These are phyloP conservation scores for Macrolepiota dolichaula DNA, from an alignment of 768 basidiomycete species.

Conservation along the genomic window DNA sequence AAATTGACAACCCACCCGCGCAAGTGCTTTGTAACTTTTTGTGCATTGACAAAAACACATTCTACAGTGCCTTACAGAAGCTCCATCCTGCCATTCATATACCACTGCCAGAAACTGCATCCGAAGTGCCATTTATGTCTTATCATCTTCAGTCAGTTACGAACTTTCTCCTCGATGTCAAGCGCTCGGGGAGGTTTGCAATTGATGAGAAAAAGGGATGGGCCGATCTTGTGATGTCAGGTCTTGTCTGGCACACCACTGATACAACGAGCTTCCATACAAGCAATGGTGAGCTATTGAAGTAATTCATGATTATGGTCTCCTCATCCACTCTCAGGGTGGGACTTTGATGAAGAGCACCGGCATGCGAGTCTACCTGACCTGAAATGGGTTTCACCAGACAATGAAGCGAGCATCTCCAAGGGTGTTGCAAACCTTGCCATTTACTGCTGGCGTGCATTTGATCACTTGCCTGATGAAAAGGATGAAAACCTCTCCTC, in stretches of 20 bases:
- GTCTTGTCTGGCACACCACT: not conserved
- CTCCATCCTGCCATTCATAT: no score
- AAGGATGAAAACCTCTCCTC: not conserved
- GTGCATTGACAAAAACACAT: no score
- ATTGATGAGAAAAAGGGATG: not conserved
- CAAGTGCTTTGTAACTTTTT: no score
- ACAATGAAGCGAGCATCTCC: no score
- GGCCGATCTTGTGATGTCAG: not conserved
- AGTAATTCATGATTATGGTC: not conserved
- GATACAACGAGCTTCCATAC: not conserved
- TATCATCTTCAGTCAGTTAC: no score
- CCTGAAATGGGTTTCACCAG: not conserved
- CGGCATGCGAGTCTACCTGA: not conserved
- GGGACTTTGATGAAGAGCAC: not conserved
- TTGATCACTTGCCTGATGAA: not conserved
- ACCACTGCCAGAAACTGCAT: no score
- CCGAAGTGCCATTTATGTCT: no score
- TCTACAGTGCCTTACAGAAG: no score
- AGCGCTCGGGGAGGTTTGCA: not conserved
- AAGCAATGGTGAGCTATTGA: not conserved
- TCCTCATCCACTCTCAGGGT: not conserved
- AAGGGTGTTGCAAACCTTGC: not conserved
- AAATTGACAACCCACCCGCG: no score
- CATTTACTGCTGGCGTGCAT: not conserved
- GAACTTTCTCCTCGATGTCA: no score